phyloP scores from a whole-genome alignment of 2,329 filamentous ascomycete species.

The Thermochaetoides dissita region DNA sequence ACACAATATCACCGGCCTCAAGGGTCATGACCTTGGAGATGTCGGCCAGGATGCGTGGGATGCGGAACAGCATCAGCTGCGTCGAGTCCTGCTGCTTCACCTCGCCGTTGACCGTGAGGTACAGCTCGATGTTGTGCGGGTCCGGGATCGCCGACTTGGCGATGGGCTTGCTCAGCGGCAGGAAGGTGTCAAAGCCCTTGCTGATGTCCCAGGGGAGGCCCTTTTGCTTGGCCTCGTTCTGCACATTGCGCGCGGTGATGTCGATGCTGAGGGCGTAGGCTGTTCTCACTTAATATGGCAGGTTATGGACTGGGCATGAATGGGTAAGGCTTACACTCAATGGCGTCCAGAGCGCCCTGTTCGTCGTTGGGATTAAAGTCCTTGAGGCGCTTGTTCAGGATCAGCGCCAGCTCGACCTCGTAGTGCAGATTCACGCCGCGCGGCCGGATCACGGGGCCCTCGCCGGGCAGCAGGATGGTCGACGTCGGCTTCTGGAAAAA shows the following conservation, averaged over 20 bases:
- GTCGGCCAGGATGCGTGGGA: slow-evolving; percentile 75
- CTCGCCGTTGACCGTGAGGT: slow-evolving; percentile 69
- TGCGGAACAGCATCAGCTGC: slow-evolving; percentile 84
- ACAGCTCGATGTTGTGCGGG: slow-evolving; percentile 79
- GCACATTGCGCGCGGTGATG: slow-evolving; percentile 91
- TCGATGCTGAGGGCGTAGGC: slow-evolving; percentile 87
- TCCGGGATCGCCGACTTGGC: slow-evolving; percentile 66
- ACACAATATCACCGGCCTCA: slow-evolving; percentile 77
- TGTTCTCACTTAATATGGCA: slow-evolving; percentile 5
- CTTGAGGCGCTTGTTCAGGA: slow-evolving; percentile 69
- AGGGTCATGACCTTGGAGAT: slow-evolving; percentile 93
- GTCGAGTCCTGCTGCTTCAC: slow-evolving; percentile 74
- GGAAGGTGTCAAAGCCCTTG: slow-evolving; percentile 96
- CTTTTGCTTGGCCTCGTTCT: slow-evolving; percentile 95
- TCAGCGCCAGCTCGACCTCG: slow-evolving; percentile 83
- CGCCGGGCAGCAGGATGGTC: slow-evolving; percentile 65
- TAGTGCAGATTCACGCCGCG: slow-evolving; percentile 78
- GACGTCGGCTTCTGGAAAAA: slow-evolving; percentile 96
- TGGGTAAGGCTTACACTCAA: slow-evolving; percentile 46
- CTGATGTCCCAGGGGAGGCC: slow-evolving; percentile 91
- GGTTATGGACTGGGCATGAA: too few species aligned
- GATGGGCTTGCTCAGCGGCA: slow-evolving; percentile 73
- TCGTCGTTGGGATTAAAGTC: slow-evolving; percentile 65
- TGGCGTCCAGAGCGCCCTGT: slow-evolving; percentile 63
- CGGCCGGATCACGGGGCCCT: slow-evolving; percentile 69